Evolutionary conservation across 1,139 yeast genomes (phyloP).

Genomic region (Diutina mesorugosa): DNA sequence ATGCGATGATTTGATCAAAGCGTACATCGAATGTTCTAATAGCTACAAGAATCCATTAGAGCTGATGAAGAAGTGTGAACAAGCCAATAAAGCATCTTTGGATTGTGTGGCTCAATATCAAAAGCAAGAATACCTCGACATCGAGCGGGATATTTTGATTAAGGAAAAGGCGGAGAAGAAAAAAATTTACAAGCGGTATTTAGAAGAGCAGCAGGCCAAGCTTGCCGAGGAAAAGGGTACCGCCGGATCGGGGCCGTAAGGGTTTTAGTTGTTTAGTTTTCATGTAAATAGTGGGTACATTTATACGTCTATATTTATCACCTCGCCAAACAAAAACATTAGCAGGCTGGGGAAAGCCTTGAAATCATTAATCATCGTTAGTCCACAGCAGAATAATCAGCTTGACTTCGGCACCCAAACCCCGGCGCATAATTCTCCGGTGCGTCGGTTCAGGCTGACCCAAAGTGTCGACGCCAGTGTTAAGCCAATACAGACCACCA

Average conservation of each 20-base stretch:
- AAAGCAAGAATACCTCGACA: conserved; percentile 55
- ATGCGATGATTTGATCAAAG: conserved; percentile 58
- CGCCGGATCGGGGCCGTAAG: background rate
- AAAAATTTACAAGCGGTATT: conserved; percentile 5
- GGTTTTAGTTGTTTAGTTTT: no score
- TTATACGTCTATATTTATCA: background rate
- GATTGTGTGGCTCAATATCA: conserved; percentile 59
- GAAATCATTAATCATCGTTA: background rate
- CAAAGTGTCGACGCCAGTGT: background rate
- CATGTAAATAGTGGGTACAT: background rate
- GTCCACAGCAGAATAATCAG: conserved; percentile 2
- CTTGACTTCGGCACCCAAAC: background rate
- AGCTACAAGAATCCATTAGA: conserved; percentile 35
- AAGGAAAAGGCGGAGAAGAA: conserved; percentile 26
- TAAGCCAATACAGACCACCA: conserved; percentile 24
- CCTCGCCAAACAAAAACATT: background rate
- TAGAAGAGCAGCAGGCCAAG: conserved; percentile 5
- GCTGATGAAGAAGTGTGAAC: conserved; percentile 43
- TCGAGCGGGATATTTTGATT: conserved; percentile 54
- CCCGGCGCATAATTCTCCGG: background rate
- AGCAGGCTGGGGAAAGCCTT: background rate
- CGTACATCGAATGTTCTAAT: conserved; percentile 28
- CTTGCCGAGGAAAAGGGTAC: background rate
- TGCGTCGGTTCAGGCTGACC: background rate
- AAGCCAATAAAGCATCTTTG: conserved; percentile 17